Evolutionary conservation across 2,329 filamentous ascomycete genomes (phyloP).

Genomic region (Epichloe baconii): DNA sequence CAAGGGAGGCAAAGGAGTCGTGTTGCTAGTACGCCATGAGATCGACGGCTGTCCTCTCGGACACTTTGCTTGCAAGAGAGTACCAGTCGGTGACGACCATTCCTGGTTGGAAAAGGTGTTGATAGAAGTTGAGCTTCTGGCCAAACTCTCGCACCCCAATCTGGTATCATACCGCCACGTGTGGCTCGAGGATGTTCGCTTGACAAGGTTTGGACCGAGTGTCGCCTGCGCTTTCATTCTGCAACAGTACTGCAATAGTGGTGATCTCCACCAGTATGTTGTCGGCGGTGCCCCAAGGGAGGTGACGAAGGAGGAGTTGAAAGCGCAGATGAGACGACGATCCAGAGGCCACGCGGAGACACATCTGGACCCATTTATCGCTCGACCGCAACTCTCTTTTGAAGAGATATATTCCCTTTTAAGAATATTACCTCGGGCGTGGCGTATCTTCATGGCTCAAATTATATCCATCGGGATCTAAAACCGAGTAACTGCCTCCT

Average conservation of each 20-base stretch:
- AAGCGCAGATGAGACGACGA: slow-evolving; percentile 69
- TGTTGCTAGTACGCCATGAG: slow-evolving; percentile 83
- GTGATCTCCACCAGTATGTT: slow-evolving; percentile 80
- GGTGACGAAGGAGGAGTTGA: slow-evolving; percentile 70
- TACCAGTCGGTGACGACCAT: slow-evolving; percentile 90
- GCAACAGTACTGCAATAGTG: slow-evolving; percentile 93
- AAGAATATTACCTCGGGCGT: slow-evolving; percentile 87
- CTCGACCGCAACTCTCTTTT: slow-evolving; percentile 43
- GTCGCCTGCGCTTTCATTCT: slow-evolving; percentile 94
- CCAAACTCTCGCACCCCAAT: slow-evolving; percentile 86
- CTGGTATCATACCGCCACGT: slow-evolving; percentile 94
- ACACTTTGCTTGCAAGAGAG: slow-evolving; percentile 90
- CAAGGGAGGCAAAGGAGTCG: slow-evolving; percentile 85
- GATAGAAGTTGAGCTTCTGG: slow-evolving; percentile 83
- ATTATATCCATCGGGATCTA: slow-evolving; percentile 90
- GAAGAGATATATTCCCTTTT: slow-evolving; percentile 98
- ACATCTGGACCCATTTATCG: slow-evolving; percentile 32
- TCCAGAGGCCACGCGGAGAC: slow-evolving; percentile 66
- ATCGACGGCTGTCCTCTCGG: slow-evolving; percentile 81
- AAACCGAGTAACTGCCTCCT: slow-evolving; percentile 94
- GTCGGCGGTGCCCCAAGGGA: slow-evolving; percentile 52
- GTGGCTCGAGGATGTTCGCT: slow-evolving; percentile 81
- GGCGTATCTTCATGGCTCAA: slow-evolving; percentile 76
- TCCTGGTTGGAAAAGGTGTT: slow-evolving; percentile 90
- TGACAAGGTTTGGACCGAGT: slow-evolving; percentile 76